These are phyloP conservation scores for Mollisia scopiformis DNA, from an alignment of 2,329 filamentous ascomycete genomes.

Conservation along the genomic window DNA sequence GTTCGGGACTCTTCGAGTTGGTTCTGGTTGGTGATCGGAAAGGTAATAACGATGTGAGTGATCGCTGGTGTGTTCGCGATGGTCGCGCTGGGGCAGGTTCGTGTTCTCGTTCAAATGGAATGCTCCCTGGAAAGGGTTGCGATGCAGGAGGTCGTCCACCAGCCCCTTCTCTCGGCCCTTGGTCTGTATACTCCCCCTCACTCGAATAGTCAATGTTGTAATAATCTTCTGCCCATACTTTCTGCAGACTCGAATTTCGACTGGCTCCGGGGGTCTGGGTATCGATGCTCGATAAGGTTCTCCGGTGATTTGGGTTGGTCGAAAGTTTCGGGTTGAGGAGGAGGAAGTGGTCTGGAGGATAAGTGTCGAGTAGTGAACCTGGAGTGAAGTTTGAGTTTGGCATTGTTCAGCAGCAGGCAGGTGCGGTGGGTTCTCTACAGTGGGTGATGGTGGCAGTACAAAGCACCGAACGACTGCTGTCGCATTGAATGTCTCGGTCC, in stretches of 20 bases:
- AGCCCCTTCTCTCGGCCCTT: conserved; percentile 3
- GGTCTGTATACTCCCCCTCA: conserved; percentile 17
- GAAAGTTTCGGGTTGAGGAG: conserved; percentile 8
- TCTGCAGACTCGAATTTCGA: conserved; percentile 28
- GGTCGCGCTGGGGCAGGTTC: conserved; percentile 18
- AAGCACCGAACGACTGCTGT: too few species aligned
- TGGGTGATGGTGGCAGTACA: conserved; percentile 12
- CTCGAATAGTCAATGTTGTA: conserved; percentile 13
- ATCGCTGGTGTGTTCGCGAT: conserved; percentile 27
- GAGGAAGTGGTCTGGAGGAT: conserved; percentile 1
- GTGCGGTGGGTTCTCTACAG: too few species aligned
- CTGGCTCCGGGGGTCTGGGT: conserved; percentile 13
- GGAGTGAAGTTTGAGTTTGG: background rate
- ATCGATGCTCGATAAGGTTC: conserved; percentile 13
- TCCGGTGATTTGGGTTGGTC: conserved; percentile 8
- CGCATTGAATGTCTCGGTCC: conserved; percentile 23
- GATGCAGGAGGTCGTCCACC: conserved; percentile 10
- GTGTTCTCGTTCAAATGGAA: conserved; percentile 16
- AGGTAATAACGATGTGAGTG: conserved; percentile 29
- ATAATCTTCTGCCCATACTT: conserved; percentile 34
- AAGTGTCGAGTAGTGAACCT: conserved; percentile 4
- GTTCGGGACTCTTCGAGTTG: conserved; percentile 20
- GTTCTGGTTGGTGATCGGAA: conserved; percentile 21
- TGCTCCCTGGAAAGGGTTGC: conserved; percentile 14
- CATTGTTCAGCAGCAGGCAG: conserved; percentile 15